Percentiles rank a stretch among this genome's conserved stretches.
Conservation (phyloP, 768 basidiomycete species). For the Mycena latifolia region DNA sequence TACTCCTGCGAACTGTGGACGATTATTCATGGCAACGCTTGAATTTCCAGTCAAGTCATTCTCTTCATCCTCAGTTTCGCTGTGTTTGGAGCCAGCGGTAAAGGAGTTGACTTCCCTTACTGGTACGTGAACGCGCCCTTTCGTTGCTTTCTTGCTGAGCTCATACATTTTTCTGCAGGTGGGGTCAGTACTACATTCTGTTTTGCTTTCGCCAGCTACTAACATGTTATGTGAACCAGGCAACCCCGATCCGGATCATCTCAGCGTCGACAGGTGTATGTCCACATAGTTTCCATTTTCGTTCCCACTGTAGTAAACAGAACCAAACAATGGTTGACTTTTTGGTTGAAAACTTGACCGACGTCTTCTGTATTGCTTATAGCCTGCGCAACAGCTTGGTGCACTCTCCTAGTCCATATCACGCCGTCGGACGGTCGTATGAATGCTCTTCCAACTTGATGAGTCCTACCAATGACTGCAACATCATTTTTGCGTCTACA, state of each 20-base stretch:
- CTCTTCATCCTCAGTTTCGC: constrained; percentile 60
- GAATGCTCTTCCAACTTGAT: too few relatives aligned
- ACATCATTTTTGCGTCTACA: too few relatives aligned
- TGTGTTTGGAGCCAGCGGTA: constrained; percentile 54
- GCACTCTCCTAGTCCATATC: too few relatives aligned
- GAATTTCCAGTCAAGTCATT: constrained; percentile 52
- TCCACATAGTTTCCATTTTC: constrained; percentile 7
- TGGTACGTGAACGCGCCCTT: constrained; percentile 49
- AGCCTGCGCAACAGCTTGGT: too few relatives aligned
- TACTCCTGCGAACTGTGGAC: neutral
- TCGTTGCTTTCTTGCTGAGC: neutral
- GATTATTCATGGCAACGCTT: too few relatives aligned
- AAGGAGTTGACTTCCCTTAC: constrained; percentile 55
- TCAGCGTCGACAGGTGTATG: constrained; percentile 28
- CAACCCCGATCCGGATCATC: constrained; percentile 2
- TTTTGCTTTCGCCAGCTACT: neutral
- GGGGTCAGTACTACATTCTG: constrained; percentile 14
- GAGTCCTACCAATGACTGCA: too few relatives aligned
- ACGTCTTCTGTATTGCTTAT: too few relatives aligned
- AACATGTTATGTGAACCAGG: constrained; percentile 26
- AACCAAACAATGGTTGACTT: neutral
- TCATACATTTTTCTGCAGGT: constrained; percentile 1
- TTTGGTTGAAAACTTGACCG: too few relatives aligned
- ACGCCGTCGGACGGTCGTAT: too few relatives aligned
- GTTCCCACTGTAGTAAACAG: neutral